These are phyloP conservation scores for Aspergillus nanangensis DNA, from an alignment of 495 filamentous ascomycete genomes.

Conservation along the genomic window DNA sequence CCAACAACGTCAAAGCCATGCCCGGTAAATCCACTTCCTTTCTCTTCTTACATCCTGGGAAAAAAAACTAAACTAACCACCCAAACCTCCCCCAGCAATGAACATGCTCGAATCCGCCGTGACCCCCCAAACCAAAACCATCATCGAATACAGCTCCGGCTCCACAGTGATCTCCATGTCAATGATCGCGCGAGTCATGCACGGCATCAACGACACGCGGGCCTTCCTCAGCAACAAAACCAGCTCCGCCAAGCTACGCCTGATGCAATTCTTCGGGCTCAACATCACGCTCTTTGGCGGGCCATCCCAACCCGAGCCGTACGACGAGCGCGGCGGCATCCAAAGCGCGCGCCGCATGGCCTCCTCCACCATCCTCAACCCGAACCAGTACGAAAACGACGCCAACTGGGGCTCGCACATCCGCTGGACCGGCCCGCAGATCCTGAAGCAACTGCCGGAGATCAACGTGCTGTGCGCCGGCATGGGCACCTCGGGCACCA, in stretches of 20 bases:
- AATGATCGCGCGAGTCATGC: conserved; percentile 49
- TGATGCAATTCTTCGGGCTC: conserved; percentile 58
- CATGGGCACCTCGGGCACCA: conserved; percentile 52
- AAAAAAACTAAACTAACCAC: not conserved
- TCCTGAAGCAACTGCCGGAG: conserved; percentile 52
- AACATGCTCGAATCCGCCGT: conserved; percentile 50
- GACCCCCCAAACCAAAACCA: conserved; percentile 38
- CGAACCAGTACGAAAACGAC: conserved; percentile 57
- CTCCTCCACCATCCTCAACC: conserved; percentile 41
- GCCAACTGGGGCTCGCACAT: conserved; percentile 57
- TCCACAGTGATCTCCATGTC: conserved; percentile 59
- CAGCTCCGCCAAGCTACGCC: conserved; percentile 43
- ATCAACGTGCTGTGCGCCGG: conserved; percentile 55
- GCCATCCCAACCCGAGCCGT: conserved; percentile 52
- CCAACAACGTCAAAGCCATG: conserved; percentile 61
- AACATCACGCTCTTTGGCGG: conserved; percentile 54
- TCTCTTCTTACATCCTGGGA: not conserved
- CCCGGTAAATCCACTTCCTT: conserved; percentile 39
- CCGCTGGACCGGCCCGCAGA: conserved; percentile 57
- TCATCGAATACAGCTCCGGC: conserved; percentile 60
- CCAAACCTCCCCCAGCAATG: conserved; percentile 41
- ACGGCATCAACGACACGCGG: conserved; percentile 46
- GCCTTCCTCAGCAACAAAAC: conserved; percentile 62
- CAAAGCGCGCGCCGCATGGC: conserved; percentile 38
- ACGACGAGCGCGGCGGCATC: conserved; percentile 51